Conservation (phyloP, 495 filamentous ascomycete genomes). For the Penicillium roqueforti region DNA sequence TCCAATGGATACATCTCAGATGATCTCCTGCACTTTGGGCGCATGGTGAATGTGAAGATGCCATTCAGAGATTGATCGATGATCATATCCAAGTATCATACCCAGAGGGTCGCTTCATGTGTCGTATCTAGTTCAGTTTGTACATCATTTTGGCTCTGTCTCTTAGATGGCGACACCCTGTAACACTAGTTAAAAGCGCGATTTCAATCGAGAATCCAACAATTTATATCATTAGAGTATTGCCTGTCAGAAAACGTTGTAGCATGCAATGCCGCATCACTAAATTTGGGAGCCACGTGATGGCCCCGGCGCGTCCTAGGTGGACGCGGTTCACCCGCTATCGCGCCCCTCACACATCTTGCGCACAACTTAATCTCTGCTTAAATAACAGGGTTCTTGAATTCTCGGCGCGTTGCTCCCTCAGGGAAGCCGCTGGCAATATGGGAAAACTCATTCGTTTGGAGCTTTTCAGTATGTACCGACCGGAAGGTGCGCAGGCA, state of each 20-base stretch:
- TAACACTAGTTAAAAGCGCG: background rate
- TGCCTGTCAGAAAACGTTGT: background rate
- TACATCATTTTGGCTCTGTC: conserved; percentile 2
- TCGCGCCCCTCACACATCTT: conserved; percentile 27
- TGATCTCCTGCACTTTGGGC: conserved; percentile 37
- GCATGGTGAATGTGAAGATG: conserved; percentile 21
- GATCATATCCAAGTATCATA: background rate
- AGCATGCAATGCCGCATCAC: background rate
- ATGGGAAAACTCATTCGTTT: conserved; percentile 92
- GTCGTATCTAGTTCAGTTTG: background rate
- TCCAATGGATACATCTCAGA: conserved; percentile 36
- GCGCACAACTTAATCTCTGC: conserved; percentile 7
- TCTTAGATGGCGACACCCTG: background rate
- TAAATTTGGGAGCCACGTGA: conserved; percentile 20
- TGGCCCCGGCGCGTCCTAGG: conserved; percentile 18
- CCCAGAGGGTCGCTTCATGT: background rate
- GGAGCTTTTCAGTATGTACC: conserved; percentile 80
- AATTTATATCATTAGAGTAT: background rate
- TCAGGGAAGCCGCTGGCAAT: conserved; percentile 35
- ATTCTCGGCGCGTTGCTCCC: conserved; percentile 26
- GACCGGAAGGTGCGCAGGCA: background rate
- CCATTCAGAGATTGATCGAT: background rate
- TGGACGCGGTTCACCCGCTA: conserved; percentile 23
- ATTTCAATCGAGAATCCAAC: background rate
- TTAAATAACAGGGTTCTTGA: conserved; percentile 11